A percentile compares a stretch with the other conserved stretches of the same genome.
phyloP scores from a whole-genome alignment of 495 filamentous ascomycete genomes.

The Podospora anserina region DNA sequence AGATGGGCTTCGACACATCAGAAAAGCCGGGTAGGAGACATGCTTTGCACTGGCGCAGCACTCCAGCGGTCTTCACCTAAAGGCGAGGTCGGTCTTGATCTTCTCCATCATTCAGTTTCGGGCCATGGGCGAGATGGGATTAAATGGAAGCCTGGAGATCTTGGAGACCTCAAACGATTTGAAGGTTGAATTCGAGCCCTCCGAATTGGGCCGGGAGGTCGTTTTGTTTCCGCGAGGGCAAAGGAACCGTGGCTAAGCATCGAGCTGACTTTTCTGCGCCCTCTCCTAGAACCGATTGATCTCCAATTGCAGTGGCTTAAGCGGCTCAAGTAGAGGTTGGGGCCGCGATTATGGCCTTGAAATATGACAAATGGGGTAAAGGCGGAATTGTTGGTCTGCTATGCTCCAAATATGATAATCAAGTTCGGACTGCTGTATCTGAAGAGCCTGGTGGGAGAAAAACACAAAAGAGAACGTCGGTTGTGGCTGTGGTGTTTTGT shows the following conservation, averaged over 20 bases:
- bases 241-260: constrained; percentile 12
- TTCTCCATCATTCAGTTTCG: background rate
- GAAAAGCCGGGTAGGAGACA: background rate
- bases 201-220: background rate
- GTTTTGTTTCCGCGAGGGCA: background rate
- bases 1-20: background rate
- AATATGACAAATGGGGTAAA: background rate
- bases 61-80: background rate
- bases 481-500: constrained; percentile 6
- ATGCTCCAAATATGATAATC: background rate
- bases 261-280: constrained; percentile 7
- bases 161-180: background rate
- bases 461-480: background rate
- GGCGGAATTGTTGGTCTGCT: background rate
- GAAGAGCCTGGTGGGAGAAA: background rate
- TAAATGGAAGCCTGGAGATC: background rate
- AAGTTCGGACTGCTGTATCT: background rate
- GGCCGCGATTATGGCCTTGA: background rate
- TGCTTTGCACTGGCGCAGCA: background rate
- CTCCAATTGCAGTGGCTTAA: background rate
- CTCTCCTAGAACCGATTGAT: background rate
- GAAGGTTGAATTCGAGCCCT: background rate
- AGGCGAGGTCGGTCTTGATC: background rate
- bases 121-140: background rate
- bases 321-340: background rate